Percentiles rank a stretch among this genome's conserved stretches.
These are phyloP conservation scores for Pseudogymnoascus sp. DNA, from an alignment of 2,329 filamentous ascomycete species.

Conservation along the genomic window DNA sequence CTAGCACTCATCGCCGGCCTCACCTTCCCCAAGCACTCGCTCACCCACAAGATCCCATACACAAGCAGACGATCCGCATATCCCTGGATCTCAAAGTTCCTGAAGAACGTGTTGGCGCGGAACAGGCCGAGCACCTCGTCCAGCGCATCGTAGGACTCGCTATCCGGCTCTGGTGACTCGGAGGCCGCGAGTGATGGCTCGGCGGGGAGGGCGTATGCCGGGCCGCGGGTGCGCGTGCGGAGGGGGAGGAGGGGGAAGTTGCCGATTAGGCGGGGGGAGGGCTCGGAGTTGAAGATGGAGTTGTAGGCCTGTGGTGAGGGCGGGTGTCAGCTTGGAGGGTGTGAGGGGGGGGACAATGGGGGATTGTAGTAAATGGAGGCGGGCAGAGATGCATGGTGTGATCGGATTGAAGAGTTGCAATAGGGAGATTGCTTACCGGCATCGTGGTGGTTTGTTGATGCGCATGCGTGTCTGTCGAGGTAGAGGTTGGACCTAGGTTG, in stretches of 20 bases:
- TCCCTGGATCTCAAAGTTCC: slow-evolving; percentile 98
- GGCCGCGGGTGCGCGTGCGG: slow-evolving; percentile 90
- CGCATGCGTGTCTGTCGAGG: background rate
- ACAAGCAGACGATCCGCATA: slow-evolving; percentile 89
- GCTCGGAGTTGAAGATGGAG: slow-evolving; percentile 88
- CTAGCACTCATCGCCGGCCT: slow-evolving; percentile 60
- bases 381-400: background rate
- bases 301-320: slow-evolving; percentile 69
- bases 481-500: slow-evolving; percentile 1
- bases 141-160: slow-evolving; percentile 89
- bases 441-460: slow-evolving; percentile 6
- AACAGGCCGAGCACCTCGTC: slow-evolving; percentile 91
- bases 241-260: slow-evolving; percentile 94
- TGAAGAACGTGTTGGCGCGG: slow-evolving; percentile 97
- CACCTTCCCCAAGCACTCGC: slow-evolving; percentile 83
- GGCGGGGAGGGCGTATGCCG: slow-evolving; percentile 71
- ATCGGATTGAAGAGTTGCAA: background rate
- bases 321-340: background rate
- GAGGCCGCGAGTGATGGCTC: slow-evolving; percentile 35
- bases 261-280: slow-evolving; percentile 56
- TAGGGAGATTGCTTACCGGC: background rate
- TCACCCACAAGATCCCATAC: slow-evolving; percentile 93
- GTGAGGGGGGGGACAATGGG: background rate
- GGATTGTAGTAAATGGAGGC: background rate
- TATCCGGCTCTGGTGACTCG: slow-evolving; percentile 65